A percentile compares a stretch with the other conserved stretches of the same genome.
Evolutionary conservation across 768 basidiomycete species (phyloP).

Genomic region (Suillus alpinus): DNA sequence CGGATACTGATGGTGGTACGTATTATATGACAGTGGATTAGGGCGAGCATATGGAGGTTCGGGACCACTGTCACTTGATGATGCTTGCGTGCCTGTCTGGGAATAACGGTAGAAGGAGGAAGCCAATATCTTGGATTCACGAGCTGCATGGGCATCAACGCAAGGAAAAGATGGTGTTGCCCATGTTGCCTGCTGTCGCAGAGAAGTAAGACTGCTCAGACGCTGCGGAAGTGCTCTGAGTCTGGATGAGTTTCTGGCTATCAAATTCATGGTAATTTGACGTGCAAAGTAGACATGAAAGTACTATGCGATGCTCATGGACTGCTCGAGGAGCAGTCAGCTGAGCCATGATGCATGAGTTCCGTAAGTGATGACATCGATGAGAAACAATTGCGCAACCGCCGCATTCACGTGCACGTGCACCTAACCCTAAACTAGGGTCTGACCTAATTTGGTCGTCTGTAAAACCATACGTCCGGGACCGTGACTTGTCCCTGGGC

Average conservation of each 20-base stretch:
- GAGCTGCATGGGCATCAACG: constrained; percentile 76
- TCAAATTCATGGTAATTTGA: neutral
- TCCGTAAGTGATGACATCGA: neutral
- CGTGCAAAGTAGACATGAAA: neutral
- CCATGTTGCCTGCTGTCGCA: neutral
- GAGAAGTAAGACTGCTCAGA: neutral
- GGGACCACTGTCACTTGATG: constrained; percentile 53
- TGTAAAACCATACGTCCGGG: neutral
- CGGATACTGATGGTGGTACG: constrained; percentile 60
- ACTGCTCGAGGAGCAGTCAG: neutral
- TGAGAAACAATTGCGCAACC: neutral
- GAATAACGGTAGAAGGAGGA: constrained; percentile 21
- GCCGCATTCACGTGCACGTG: neutral
- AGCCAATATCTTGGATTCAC: constrained; percentile 55
- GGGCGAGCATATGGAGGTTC: constrained; percentile 84
- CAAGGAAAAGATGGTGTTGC: constrained; percentile 57
- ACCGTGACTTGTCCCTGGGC: neutral
- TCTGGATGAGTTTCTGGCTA: neutral
- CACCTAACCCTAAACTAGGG: neutral
- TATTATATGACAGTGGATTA: constrained; percentile 67
- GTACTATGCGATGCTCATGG: neutral
- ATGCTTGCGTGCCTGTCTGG: constrained; percentile 8
- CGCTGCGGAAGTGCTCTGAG: neutral
- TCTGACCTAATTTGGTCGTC: constrained; percentile 8
- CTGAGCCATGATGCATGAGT: neutral